phyloP scores from a whole-genome alignment of 1,139 yeast species.

The Fermentozyma sake region DNA sequence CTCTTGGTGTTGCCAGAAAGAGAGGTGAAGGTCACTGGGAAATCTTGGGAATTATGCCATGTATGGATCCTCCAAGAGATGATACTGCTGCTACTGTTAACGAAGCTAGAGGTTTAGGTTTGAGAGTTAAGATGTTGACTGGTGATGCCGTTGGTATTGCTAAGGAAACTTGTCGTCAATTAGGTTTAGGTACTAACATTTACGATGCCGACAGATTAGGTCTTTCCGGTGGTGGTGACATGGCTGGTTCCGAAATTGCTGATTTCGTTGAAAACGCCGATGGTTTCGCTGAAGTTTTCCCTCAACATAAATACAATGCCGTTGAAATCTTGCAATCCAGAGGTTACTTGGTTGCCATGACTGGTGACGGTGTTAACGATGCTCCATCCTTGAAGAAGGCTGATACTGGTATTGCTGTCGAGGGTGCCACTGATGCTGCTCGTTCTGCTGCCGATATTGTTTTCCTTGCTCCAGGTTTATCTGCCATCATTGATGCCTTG shows the following conservation, averaged over 20 bases:
- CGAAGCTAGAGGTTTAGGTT: slow-evolving; percentile 92
- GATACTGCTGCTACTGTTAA: slow-evolving; percentile 94
- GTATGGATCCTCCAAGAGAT: slow-evolving; percentile 99
- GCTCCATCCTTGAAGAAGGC: slow-evolving; percentile 96
- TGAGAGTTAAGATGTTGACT: slow-evolving; percentile 95
- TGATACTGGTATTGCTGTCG: slow-evolving; percentile 96
- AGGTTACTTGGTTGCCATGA: slow-evolving; percentile 96
- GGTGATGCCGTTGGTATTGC: slow-evolving; percentile 99
- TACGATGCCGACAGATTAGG: slow-evolving; percentile 97
- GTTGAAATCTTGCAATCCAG: slow-evolving; percentile 86
- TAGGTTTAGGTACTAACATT: slow-evolving; percentile 94
- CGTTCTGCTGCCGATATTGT: slow-evolving; percentile 96
- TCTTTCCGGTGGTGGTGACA: slow-evolving; percentile 93
- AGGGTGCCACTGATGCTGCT: slow-evolving; percentile 96
- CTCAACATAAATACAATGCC: slow-evolving; percentile 91
- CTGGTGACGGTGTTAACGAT: slow-evolving; percentile 98
- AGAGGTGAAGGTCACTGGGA: slow-evolving; percentile 99
- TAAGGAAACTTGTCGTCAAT: slow-evolving; percentile 97
- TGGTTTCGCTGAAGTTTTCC: slow-evolving; percentile 97
- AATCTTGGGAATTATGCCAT: slow-evolving; percentile 95
- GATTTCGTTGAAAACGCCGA: slow-evolving; percentile 95
- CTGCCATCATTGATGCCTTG: slow-evolving; percentile 91
- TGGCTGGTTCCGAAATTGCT: slow-evolving; percentile 95
- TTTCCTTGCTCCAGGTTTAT: slow-evolving; percentile 93
- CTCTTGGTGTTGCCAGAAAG: slow-evolving; percentile 98